Conservation (phyloP, 2,329 filamentous ascomycete genomes). For the Lecanicillium sp. region DNA sequence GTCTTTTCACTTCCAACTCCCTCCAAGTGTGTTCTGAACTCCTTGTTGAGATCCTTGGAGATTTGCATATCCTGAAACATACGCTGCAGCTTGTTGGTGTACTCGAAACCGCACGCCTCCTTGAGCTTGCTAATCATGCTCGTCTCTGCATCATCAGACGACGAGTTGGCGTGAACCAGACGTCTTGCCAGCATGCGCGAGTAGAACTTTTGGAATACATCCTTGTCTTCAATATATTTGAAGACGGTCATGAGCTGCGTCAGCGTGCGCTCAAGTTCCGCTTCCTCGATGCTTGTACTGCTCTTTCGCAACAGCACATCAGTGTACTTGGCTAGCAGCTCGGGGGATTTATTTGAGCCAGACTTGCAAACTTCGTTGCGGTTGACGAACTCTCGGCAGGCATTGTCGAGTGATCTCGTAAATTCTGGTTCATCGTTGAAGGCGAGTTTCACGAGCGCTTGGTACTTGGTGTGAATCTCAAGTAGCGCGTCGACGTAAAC, state of each 20-base stretch:
- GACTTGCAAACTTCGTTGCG: slow-evolving; percentile 93
- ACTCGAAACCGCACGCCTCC: slow-evolving; percentile 96
- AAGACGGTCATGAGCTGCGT: slow-evolving; percentile 98
- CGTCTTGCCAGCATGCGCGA: slow-evolving; percentile 93
- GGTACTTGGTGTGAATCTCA: slow-evolving; percentile 90
- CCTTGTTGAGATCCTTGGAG: slow-evolving; percentile 89
- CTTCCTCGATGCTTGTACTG: slow-evolving; percentile 85
- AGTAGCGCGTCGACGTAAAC: slow-evolving; percentile 92
- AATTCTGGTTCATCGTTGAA: slow-evolving; percentile 97
- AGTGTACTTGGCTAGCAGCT: slow-evolving; percentile 90
- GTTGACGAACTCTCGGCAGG: slow-evolving; percentile 96
- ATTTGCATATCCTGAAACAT: slow-evolving; percentile 99
- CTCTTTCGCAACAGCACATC: slow-evolving; percentile 90
- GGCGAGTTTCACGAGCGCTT: slow-evolving; percentile 80
- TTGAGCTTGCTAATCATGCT: slow-evolving; percentile 99
- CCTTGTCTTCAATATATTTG: slow-evolving; percentile 99
- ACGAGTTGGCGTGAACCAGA: slow-evolving; percentile 88
- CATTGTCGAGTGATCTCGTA: slow-evolving; percentile 90
- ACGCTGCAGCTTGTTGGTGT: slow-evolving; percentile 97
- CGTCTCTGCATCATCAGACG: slow-evolving; percentile 93
- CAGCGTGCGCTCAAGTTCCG: slow-evolving; percentile 81
- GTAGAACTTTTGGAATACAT: slow-evolving; percentile 99
- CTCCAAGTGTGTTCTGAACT: slow-evolving; percentile 72
- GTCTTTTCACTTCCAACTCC: slow-evolving; percentile 51
- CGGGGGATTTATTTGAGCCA: slow-evolving; percentile 87